Base-by-base conservation (phyloP, 2,329 filamentous ascomycete species). In the Aureobasidium vineae region DNA sequence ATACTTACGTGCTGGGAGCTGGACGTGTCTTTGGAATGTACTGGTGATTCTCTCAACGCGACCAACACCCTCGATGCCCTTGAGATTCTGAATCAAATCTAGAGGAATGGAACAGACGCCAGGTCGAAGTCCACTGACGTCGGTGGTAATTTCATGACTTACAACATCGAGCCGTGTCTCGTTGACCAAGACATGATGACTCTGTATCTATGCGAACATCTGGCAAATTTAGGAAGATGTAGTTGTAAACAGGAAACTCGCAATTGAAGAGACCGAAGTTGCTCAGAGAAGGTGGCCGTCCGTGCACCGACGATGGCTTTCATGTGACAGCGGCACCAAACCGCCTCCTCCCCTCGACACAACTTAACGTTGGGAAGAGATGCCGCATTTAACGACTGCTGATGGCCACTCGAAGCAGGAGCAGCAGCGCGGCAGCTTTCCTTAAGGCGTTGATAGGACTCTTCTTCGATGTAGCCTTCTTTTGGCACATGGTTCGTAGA, bases 401-500 rank as follows among this genome's bases (percentile, higher is more conserved):
- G 38, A 70, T 70, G 68, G 67, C 54, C 13, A 59, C 45, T 52
- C 31, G 61, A 49, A 50, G 33, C 40, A 68, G 50, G 31, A 66
- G 60, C 40, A 68, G 50, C 31, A 66, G 60, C 50, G 43, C 66
- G 23, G n/a, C 50, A 21, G 40, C 54, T 54, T 43, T 69, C 11
- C 31, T 69, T 4, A 66, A 49, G 38, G 56, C 68, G 11, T 36
- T 69, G 21, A 52, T 65, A 50, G 36, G 41, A 28, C 66, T 52
- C 56, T 63, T 70, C 59, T 41, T 66, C 26, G 68, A 70, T 28
- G 66, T 70, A 28, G 69, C 68, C 23, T 70, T 70, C 54, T 70
- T 68, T 43, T 70, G 69, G 69, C 69, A 70, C n/a, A 47, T 63
- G 38, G 69, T 70, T 57, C 26, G 68, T 67, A 45, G 23, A 54